A percentile compares a stretch with the other conserved stretches of the same genome.
Evolutionary conservation across 2,329 filamentous ascomycete species (phyloP).

Genomic region (Zymoseptoria brevis): DNA sequence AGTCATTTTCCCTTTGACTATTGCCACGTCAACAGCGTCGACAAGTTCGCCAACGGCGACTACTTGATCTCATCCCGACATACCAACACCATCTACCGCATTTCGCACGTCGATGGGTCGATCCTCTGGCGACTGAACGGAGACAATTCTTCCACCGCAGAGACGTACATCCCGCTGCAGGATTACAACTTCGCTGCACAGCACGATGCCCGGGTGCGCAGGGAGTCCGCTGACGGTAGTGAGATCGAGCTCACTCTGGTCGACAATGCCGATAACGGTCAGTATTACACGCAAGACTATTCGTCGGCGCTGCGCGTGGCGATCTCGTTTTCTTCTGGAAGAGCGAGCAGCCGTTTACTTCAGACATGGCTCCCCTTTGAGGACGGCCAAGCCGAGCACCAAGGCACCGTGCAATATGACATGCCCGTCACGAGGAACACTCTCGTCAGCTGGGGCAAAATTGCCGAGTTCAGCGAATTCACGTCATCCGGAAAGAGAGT

Average conservation of each 20-base stretch:
- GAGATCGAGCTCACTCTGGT: conserved; percentile 9
- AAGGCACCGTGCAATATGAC: conserved; percentile 27
- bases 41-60: conserved; percentile 31
- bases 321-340: conserved; percentile 1
- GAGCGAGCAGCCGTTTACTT: neutral
- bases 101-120: conserved; percentile 27
- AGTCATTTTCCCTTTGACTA: neutral
- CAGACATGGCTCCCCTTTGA: neutral
- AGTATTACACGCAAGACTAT: conserved; percentile 2
- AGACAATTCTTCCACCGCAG: conserved; percentile 4
- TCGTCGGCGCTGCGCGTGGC: conserved; percentile 10
- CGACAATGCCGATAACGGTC: conserved; percentile 10
- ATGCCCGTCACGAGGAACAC: conserved; percentile 21
- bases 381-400: conserved; percentile 4
- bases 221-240: neutral
- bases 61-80: conserved; percentile 34
- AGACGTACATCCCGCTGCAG: neutral
- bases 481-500: neutral
- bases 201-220: conserved; percentile 8
- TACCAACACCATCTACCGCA: conserved; percentile 32
- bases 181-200: conserved; percentile 10
- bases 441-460: conserved; percentile 1
- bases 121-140: conserved; percentile 33
- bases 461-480: neutral
- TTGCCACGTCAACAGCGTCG: conserved; percentile 33